Base-by-base conservation (phyloP, 352 stramenopile genomes). In the Phytopythium boreale region DNA sequence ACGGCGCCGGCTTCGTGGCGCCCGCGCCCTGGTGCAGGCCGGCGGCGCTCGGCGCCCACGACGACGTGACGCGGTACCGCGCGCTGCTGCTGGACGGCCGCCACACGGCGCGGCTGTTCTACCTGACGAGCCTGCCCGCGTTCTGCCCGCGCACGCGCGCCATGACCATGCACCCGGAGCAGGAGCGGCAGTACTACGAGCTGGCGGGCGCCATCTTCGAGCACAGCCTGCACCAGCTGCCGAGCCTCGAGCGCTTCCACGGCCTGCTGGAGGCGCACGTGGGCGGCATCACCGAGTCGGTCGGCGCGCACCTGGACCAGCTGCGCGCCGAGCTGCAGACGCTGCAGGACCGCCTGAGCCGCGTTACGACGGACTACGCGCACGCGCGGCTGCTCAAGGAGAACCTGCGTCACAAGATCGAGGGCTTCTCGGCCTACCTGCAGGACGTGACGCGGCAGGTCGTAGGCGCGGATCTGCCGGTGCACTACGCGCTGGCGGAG, bases 191-290 rank as follows among this genome's bases (percentile, higher is more conserved):
- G 56, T 88, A 93, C 76, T 91, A 89, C 66, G 80, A 93, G 51
- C 77, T 95, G 37, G 84, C 87, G 49, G 89, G 81, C 63, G 77
- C 84, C 39, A 85, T 93, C 63, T 88, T 95, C 57, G 84, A 90
- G 65, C 82, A 92, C 82, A 93, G 83, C 57, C 69, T 95, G 63
- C 84, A 92, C 65, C 87, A 90, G 51, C 87, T 95, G 56, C 87
- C 87, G 53, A 93, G 84, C 70, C 71, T 95, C 26, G 81, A 90
- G 63, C 84, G 82, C 52, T 87, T 95, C 63, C 86, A 95, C 66
- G 66, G 76, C 27, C 72, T 95, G 31, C 70, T 92, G 24, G 87
- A 90, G 66, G 62, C 77, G 59, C 88, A 95, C 52, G 75, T 90
- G 29, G 84, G 82, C 59, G 87, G 82, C 20, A 75, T 92, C 41